These are phyloP conservation scores for Emmonsia crescens DNA, from an alignment of 2,329 filamentous ascomycete species.

Conservation along the genomic window DNA sequence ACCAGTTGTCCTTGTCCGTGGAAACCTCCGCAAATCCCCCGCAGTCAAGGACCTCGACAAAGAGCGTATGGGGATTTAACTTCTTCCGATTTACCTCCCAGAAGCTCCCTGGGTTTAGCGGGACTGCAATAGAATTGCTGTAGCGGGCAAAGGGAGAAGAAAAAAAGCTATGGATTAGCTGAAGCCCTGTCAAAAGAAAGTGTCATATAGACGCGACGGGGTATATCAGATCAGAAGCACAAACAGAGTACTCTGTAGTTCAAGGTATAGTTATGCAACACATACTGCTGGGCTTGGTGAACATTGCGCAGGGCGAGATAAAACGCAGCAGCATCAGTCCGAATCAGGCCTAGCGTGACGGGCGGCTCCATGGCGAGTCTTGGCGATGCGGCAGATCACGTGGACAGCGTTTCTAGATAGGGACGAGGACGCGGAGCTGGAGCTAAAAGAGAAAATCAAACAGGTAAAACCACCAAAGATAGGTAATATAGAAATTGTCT, in stretches of 20 bases:
- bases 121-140: background rate
- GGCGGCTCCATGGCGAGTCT: background rate
- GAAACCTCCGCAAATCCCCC: conserved; percentile 10
- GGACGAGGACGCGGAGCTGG: no score
- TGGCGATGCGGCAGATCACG: background rate
- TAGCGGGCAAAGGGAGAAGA: background rate
- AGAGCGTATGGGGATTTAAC: conserved; percentile 8
- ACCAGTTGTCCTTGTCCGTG: conserved; percentile 10
- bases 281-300: background rate
- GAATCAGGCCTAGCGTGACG: background rate
- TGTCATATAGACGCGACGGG: no score
- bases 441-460: background rate
- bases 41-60: conserved; percentile 3
- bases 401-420: no score
- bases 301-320: background rate
- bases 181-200: background rate
- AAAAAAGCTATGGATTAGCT: background rate
- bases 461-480: background rate
- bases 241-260: background rate
- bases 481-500: background rate
- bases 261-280: background rate
- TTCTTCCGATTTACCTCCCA: conserved; percentile 6
- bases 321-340: background rate
- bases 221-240: no score
- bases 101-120: background rate